Conservation (phyloP, 441 rosid species). For the Syzygium syzygioides region DNA sequence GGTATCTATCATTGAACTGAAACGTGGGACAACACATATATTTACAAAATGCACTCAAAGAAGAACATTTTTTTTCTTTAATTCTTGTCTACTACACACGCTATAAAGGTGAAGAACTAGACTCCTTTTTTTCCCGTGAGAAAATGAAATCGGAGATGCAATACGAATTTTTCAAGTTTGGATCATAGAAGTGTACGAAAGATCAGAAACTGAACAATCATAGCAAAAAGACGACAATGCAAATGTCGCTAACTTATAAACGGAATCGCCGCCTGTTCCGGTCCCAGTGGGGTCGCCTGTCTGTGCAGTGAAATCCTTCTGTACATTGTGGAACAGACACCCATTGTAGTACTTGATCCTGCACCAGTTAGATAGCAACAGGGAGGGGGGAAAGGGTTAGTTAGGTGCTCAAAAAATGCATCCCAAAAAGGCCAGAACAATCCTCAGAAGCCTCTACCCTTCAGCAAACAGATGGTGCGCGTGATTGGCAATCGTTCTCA, state of each 20-base stretch:
- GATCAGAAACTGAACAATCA: not conserved
- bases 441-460: not conserved
- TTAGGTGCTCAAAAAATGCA: rapidly evolving
- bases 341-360: conserved; percentile 91
- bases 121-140: not conserved
- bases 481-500: not conserved
- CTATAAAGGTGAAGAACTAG: not conserved
- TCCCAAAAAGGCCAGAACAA: not conserved
- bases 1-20: not conserved
- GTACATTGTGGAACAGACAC: conserved; percentile 79
- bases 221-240: not conserved
- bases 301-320: conserved; percentile 95
- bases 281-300: conserved; percentile 94
- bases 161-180: not conserved
- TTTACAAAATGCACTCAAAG: not conserved
- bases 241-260: conserved; percentile 55
- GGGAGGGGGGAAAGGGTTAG: not conserved
- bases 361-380: not conserved
- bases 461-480: not conserved
- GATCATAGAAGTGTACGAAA: not conserved
- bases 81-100: not conserved
- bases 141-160: not conserved
- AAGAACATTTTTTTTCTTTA: not conserved
- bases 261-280: conserved; percentile 76
- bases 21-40: not conserved